Conservation (phyloP, 2,329 filamentous ascomycete genomes). For the Claviceps pazoutovae region DNA sequence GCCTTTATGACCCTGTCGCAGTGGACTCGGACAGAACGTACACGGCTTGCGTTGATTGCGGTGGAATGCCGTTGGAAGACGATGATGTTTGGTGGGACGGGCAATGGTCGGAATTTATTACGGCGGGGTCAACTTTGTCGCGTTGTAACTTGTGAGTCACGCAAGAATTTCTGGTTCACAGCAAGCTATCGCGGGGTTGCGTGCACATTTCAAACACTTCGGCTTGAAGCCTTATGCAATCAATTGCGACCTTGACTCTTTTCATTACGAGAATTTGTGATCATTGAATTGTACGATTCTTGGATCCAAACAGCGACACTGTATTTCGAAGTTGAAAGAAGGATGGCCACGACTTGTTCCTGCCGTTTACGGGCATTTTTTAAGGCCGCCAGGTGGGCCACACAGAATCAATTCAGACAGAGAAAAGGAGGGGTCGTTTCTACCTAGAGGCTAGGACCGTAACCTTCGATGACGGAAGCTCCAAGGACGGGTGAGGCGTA, state of each 20-base stretch:
- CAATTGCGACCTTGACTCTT: too few relatives aligned
- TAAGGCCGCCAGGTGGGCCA: neutral
- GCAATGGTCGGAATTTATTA: neutral
- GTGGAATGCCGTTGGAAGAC: neutral
- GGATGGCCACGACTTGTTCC: neutral
- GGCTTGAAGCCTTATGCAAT: too few relatives aligned
- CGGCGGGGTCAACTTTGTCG: constrained; percentile 2
- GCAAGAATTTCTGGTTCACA: neutral
- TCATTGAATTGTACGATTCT: too few relatives aligned
- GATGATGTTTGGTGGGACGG: constrained; percentile 4
- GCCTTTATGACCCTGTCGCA: constrained; percentile 5
- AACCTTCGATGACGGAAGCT: too few relatives aligned
- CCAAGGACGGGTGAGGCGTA: too few relatives aligned
- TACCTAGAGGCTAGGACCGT: too few relatives aligned
- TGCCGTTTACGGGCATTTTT: neutral
- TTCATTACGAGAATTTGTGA: too few relatives aligned
- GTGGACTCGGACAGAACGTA: neutral
- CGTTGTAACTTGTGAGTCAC: constrained; percentile 4
- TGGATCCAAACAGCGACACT: too few relatives aligned
- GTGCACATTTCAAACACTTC: too few relatives aligned
- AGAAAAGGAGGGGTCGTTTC: too few relatives aligned
- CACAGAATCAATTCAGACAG: too few relatives aligned
- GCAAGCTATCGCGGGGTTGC: too few relatives aligned
- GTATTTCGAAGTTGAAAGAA: neutral
- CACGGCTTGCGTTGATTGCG: neutral